phyloP scores from a whole-genome alignment of 73 alveolate genomes.

The Tetrahymena elliotti region DNA sequence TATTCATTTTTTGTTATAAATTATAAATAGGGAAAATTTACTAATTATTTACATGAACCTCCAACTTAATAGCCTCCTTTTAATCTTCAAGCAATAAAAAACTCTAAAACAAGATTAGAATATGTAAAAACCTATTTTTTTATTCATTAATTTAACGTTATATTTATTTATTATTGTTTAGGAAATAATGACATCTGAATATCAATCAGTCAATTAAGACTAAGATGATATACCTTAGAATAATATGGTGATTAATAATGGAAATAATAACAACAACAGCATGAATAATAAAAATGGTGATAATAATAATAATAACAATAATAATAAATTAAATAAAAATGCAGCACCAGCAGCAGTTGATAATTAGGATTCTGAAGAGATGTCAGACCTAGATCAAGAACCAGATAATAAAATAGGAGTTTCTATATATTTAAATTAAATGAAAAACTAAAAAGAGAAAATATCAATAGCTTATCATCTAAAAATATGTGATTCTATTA shows the following conservation, averaged over 20 bases:
- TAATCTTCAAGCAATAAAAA: neutral
- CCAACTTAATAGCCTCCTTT: neutral
- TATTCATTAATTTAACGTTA: neutral
- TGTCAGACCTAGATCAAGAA: neutral
- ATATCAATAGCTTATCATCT: neutral
- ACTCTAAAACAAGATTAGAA: neutral
- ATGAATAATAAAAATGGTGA: neutral
- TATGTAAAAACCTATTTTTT: neutral
- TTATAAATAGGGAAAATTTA: neutral
- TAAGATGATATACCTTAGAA: neutral
- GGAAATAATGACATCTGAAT: neutral
- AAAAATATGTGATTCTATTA: neutral
- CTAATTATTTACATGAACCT: neutral
- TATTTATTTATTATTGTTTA: neutral
- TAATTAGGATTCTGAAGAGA: neutral
- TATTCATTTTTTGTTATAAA: neutral
- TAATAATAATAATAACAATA: no score
- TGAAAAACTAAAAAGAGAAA: neutral
- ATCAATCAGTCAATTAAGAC: neutral
- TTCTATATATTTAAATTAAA: neutral
- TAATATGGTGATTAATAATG: no score
- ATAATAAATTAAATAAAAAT: neutral
- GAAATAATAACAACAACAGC: no score
- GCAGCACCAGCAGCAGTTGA: neutral
- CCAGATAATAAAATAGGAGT: neutral